Evolutionary conservation across 108 stramenopile species (phyloP), one percentile per base, ranked within the genome.

Genomic region (Skeletonema menzelii): DNA sequence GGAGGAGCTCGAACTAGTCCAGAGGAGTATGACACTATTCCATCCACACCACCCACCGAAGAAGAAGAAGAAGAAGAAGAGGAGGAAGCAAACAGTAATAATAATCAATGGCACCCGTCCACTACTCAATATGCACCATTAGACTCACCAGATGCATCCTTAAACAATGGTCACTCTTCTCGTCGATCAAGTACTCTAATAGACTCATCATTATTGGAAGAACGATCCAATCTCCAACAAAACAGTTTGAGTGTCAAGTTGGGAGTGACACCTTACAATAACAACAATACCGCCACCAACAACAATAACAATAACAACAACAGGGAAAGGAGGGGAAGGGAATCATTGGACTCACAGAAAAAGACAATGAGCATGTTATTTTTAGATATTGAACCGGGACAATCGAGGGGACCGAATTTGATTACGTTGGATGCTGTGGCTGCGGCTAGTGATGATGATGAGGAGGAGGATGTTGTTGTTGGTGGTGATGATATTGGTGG

Each of bases 321-420:
- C 49, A 30, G 26, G 5, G 38, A 24, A 5, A 44, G 6, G 28
- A 34, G 15, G 3, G 1, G 61, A 0, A n/a, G 37, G 32, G 11
- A 27, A 0, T 27, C 6, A 0, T 27, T 8, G 12, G 60, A 15
- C 5, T 3, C 15, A 37, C 14, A 19, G 7, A 47, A n/a, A 40
- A 78, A 78, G 49, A 70, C 77, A 12, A 78, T 70, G 77, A 71
- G 69, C 27, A 79, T 79, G 77, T 30, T 79, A 28, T 44, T 79
- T 14, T 58, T 79, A 11, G 77, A 79, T 66, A 79, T 79, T 32
- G 57, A 42, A 26, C 60, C 77, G 24, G 77, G 70, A 42, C 70
- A 79, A 58, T 59, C 34, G 42, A 60, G 65, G 40, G 77, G 77
- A 12, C 77, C 77, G 6, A 72, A 70, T 31, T 67, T 56, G 38